Conservation (phyloP, 2,329 filamentous ascomycete species). For the Huntiella abstrusa region DNA sequence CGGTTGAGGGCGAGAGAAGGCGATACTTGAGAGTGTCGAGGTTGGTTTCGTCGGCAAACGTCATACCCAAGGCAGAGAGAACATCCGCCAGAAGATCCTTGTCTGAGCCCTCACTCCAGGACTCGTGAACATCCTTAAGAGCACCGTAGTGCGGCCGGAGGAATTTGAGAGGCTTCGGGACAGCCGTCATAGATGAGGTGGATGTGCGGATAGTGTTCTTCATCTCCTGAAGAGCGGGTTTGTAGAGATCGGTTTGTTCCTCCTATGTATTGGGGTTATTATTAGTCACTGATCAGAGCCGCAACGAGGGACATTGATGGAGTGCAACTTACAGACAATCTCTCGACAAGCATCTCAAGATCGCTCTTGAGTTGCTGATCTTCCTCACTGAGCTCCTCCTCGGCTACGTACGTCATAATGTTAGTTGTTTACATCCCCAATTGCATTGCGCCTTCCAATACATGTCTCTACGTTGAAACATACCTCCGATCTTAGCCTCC, state of each 20-base stretch:
- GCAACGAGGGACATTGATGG: neutral
- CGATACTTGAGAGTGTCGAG: constrained; percentile 94
- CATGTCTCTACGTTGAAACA: constrained; percentile 17
- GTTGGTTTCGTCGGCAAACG: constrained; percentile 88
- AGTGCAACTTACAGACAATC: constrained; percentile 50
- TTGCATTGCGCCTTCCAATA: neutral
- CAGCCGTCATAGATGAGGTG: constrained; percentile 97
- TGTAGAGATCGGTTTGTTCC: constrained; percentile 71
- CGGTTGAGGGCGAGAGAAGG: constrained; percentile 70
- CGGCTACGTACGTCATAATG: constrained; percentile 15
- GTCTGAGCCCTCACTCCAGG: constrained; percentile 68
- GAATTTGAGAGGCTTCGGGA: constrained; percentile 96
- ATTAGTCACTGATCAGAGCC: constrained; percentile 4
- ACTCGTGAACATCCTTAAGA: constrained; percentile 70
- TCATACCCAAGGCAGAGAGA: constrained; percentile 95
- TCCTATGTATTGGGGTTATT: constrained; percentile 36
- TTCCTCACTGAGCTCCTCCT: constrained; percentile 90
- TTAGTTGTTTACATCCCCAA: constrained; percentile 1
- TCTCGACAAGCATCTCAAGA: constrained; percentile 93
- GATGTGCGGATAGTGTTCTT: constrained; percentile 98
- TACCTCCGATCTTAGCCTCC: constrained; percentile 32
- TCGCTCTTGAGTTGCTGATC: constrained; percentile 97
- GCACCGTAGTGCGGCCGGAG: constrained; percentile 89
- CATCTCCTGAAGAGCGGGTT: constrained; percentile 83
- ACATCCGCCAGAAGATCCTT: constrained; percentile 88